Evolutionary conservation across 768 basidiomycete genomes (phyloP).

Genomic region (Tubosaeta sp.): DNA sequence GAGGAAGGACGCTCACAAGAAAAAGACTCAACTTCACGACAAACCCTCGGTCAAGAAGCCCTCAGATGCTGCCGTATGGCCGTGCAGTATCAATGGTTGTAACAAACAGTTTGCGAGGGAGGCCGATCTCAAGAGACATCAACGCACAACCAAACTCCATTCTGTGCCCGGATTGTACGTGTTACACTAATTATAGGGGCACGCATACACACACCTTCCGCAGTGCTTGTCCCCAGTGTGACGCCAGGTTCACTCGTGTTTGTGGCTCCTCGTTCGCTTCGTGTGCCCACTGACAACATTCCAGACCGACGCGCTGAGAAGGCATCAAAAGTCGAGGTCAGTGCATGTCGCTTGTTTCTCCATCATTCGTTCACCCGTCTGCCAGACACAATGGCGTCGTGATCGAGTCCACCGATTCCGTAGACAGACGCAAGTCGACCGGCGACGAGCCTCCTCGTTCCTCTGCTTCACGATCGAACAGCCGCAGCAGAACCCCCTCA

Average conservation of each 20-base stretch:
- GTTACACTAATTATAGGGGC: slow-evolving; percentile 10
- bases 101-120: slow-evolving; percentile 80
- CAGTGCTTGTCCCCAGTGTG: slow-evolving; percentile 76
- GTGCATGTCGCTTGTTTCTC: slow-evolving; percentile 15
- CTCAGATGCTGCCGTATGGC: slow-evolving; percentile 57
- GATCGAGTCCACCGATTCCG: slow-evolving; percentile 44
- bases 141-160: slow-evolving; percentile 74
- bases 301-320: slow-evolving; percentile 76
- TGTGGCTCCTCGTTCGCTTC: slow-evolving; percentile 26
- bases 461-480: slow-evolving; percentile 43
- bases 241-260: slow-evolving; percentile 76
- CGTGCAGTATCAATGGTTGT: slow-evolving; percentile 78
- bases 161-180: slow-evolving; percentile 70
- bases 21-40: slow-evolving; percentile 34
- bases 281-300: slow-evolving; percentile 15
- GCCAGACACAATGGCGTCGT: slow-evolving; percentile 61
- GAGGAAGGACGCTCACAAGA: slow-evolving; percentile 40
- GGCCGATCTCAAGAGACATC: slow-evolving; percentile 78
- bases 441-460: slow-evolving; percentile 30
- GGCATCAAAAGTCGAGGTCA: slow-evolving; percentile 78
- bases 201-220: slow-evolving; percentile 12
- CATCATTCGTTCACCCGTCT: slow-evolving; percentile 1
- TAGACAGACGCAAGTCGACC: slow-evolving; percentile 15
- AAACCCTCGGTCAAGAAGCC: slow-evolving; percentile 52
- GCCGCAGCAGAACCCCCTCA: slow-evolving; percentile 47